phyloP scores from a whole-genome alignment of 768 basidiomycete species.

The Peribolospora kevripleyi region DNA sequence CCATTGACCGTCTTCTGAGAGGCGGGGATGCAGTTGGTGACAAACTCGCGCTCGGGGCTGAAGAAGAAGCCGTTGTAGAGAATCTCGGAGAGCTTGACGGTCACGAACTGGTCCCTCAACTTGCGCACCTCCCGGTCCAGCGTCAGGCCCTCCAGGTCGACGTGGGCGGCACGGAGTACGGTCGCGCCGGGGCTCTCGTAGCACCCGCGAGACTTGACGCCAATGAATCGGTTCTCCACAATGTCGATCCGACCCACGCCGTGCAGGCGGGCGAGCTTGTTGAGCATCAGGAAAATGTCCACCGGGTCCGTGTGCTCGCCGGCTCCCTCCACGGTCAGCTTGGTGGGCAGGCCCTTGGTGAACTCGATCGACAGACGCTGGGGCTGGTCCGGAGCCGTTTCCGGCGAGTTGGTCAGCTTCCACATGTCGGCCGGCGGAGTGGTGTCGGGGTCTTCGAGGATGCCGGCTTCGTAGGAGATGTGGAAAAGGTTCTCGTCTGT shows the following conservation, averaged over 20 bases:
- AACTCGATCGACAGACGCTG: conserved; percentile 71
- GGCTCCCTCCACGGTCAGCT: conserved; percentile 34
- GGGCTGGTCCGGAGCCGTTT: conserved; percentile 51
- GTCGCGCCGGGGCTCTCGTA: conserved; percentile 95
- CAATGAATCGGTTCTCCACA: conserved; percentile 98
- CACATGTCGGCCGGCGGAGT: conserved; percentile 96
- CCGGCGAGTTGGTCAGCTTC: conserved; percentile 74
- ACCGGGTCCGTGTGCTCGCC: conserved; percentile 53
- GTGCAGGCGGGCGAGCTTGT: conserved; percentile 77
- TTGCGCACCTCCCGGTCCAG: conserved; percentile 90
- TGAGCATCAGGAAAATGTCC: conserved; percentile 76
- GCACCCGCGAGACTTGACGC: conserved; percentile 97
- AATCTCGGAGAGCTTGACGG: conserved; percentile 65
- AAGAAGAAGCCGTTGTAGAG: conserved; percentile 99
- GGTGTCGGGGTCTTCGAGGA: conserved; percentile 84
- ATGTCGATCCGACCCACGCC: conserved; percentile 95
- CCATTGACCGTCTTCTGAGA: conserved; percentile 95
- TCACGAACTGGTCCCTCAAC: conserved; percentile 82
- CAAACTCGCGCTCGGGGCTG: conserved; percentile 94
- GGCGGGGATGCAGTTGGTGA: conserved; percentile 68
- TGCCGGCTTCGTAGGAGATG: conserved; percentile 98
- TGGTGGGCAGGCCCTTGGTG: conserved; percentile 59
- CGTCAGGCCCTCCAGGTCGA: conserved; percentile 94
- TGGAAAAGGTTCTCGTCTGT: conserved; percentile 94
- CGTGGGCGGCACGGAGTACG: conserved; percentile 78